phyloP scores from a whole-genome alignment of 768 basidiomycete genomes.

The Rossbeevera mucosa region DNA sequence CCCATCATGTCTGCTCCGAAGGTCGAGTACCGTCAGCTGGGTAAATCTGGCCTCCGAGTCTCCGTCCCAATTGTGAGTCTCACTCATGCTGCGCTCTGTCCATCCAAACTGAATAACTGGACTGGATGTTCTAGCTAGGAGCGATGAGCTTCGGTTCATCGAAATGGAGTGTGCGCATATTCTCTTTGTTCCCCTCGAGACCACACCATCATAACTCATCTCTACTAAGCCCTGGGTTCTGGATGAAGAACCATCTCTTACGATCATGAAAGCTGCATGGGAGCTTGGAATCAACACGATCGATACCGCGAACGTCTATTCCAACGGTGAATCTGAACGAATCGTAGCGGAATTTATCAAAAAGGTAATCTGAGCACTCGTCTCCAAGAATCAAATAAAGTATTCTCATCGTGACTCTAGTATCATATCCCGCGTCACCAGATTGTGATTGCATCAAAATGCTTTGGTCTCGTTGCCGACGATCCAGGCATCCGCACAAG shows the following conservation, averaged over 20 bases:
- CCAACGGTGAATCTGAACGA: slow-evolving; percentile 32
- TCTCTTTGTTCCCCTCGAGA: not conserved
- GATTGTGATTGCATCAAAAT: slow-evolving; percentile 32
- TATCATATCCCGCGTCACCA: slow-evolving; percentile 31
- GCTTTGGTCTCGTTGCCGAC: slow-evolving; percentile 12
- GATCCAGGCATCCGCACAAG: not conserved
- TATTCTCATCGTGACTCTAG: slow-evolving; percentile 10
- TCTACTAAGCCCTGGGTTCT: slow-evolving; percentile 22
- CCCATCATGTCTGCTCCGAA: slow-evolving; percentile 6
- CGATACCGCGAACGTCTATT: slow-evolving; percentile 33
- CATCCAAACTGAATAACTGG: not conserved
- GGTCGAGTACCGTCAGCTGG: slow-evolving; percentile 24
- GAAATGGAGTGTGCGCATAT: slow-evolving; percentile 24
- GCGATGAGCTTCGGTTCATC: slow-evolving; percentile 27
- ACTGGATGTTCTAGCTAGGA: slow-evolving; percentile 20
- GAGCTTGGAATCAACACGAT: slow-evolving; percentile 37
- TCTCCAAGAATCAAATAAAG: not conserved
- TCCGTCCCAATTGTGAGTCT: slow-evolving; percentile 33
- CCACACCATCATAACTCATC: not conserved
- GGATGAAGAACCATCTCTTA: slow-evolving; percentile 23
- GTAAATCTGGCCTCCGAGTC: slow-evolving; percentile 27
- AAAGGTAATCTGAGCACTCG: slow-evolving; percentile 15
- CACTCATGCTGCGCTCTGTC: not conserved
- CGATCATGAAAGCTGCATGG: slow-evolving; percentile 36
- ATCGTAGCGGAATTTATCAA: slow-evolving; percentile 35